Evolutionary conservation across 169 alveolate genomes (phyloP).

Genomic region (Plasmodium vinckei): DNA sequence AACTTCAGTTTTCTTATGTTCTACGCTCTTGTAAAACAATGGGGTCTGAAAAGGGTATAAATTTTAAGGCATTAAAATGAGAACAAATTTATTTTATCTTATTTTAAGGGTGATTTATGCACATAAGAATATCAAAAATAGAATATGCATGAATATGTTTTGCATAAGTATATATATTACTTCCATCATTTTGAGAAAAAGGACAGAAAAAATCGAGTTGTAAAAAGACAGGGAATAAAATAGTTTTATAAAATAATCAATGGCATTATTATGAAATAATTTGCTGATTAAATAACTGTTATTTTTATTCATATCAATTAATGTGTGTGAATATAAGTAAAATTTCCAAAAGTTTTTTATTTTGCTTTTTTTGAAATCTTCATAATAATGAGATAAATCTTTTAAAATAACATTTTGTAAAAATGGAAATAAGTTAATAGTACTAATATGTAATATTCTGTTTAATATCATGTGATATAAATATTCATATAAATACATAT

Average conservation of each 20-base stretch:
- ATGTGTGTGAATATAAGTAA: conserved; percentile 52
- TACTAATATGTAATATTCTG: conserved; percentile 61
- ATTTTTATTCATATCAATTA: conserved; percentile 59
- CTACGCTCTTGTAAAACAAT: conserved; percentile 38
- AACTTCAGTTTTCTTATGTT: conserved; percentile 50
- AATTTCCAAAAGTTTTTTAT: conserved; percentile 60
- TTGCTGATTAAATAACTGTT: conserved; percentile 31
- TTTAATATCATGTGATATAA: conserved; percentile 58
- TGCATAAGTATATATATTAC: background rate
- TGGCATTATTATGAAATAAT: conserved; percentile 67
- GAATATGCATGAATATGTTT: background rate
- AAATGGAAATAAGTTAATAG: conserved; percentile 44
- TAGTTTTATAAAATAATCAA: conserved; percentile 62
- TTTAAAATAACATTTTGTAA: conserved; percentile 65
- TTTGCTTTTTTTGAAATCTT: conserved; percentile 45
- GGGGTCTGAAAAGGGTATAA: conserved; percentile 36
- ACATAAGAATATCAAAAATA: background rate
- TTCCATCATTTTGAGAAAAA: conserved; percentile 49
- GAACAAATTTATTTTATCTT: background rate
- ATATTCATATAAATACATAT: conserved; percentile 63
- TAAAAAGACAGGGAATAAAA: conserved; percentile 54
- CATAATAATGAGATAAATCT: conserved; percentile 51
- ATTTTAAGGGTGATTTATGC: background rate
- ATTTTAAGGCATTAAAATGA: background rate
- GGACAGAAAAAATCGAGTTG: conserved; percentile 48